Percentiles rank a stretch among this genome's conserved stretches.
Evolutionary conservation across 2,329 filamentous ascomycete genomes (phyloP).

Genomic region (Xylaria sp.): DNA sequence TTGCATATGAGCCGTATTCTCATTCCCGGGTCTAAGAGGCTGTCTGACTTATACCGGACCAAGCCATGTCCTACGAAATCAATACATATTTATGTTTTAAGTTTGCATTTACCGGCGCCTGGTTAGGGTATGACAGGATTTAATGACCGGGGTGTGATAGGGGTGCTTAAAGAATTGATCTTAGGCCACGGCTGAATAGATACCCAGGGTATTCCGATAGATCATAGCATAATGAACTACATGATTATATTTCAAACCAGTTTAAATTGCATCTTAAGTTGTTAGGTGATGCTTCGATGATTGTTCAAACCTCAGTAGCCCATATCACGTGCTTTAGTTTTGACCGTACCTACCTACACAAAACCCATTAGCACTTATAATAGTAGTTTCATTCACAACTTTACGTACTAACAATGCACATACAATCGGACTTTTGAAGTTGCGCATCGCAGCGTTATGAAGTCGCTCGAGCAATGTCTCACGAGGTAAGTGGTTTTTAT

Average conservation of each 20-base stretch:
- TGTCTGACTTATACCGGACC: conserved; percentile 7
- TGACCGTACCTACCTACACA: conserved; percentile 3
- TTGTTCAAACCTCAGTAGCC: not conserved
- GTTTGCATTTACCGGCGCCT: conserved; percentile 47
- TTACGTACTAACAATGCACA: not conserved
- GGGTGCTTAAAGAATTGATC: conserved; percentile 27
- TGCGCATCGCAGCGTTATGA: conserved; percentile 34
- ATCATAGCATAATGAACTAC: conserved; percentile 33
- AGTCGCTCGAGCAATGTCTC: conserved; percentile 41
- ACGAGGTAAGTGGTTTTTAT: conserved; percentile 39
- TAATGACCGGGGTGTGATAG: conserved; percentile 31
- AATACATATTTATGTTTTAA: conserved; percentile 21
- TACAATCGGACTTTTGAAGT: not conserved
- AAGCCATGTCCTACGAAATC: conserved; percentile 26
- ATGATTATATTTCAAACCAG: conserved; percentile 8
- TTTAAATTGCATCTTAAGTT: not conserved
- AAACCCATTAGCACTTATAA: conserved; percentile 9
- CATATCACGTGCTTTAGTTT: conserved; percentile 41
- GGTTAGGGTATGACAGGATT: conserved; percentile 42
- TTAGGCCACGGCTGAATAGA: conserved; percentile 33
- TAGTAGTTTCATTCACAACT: conserved; percentile 6
- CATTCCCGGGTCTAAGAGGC: conserved; percentile 61
- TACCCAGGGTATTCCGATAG: conserved; percentile 37
- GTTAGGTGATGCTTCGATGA: not conserved
- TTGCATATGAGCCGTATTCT: conserved; percentile 73